Conservation (phyloP, 2,329 filamentous ascomycete genomes). For the Grosmannia clavigera region DNA sequence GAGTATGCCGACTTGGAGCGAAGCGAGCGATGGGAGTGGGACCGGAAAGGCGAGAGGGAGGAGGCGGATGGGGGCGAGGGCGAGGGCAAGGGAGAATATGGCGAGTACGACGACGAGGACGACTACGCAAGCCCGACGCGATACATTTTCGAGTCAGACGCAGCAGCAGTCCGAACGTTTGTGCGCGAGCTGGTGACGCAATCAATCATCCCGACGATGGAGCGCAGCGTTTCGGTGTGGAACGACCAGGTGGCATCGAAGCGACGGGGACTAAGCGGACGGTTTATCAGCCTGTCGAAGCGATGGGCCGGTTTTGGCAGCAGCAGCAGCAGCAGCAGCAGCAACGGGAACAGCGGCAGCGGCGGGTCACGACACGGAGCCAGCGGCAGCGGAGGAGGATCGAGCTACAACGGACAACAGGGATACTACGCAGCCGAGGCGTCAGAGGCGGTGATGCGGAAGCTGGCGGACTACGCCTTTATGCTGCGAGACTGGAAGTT, state of each 20-base stretch:
- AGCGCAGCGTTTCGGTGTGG: conserved; percentile 81
- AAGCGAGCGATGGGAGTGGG: conserved; percentile 26
- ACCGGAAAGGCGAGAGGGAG: conserved; percentile 33
- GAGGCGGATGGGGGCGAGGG: conserved; percentile 53
- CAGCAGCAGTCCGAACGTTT: conserved; percentile 75
- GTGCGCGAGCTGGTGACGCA: conserved; percentile 91
- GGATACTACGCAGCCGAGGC: conserved; percentile 78
- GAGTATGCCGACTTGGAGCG: conserved; percentile 63
- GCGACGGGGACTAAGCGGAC: conserved; percentile 74
- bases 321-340: conserved; percentile 17
- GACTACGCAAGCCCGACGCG: conserved; percentile 59
- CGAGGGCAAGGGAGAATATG: conserved; percentile 51
- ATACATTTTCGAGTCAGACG: conserved; percentile 87
- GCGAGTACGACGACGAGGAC: conserved; percentile 54
- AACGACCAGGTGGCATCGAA: conserved; percentile 94
- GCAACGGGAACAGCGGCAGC: conserved; percentile 34
- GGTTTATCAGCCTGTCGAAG: conserved; percentile 90
- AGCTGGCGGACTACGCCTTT: conserved; percentile 87
- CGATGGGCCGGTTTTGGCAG: conserved; percentile 76
- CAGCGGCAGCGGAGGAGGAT: conserved; percentile 14
- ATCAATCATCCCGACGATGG: conserved; percentile 92
- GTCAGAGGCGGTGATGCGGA: conserved; percentile 83
- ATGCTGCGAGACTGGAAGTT: conserved; percentile 96
- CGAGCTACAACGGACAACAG: conserved; percentile 66
- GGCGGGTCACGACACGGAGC: conserved; percentile 19